Percentiles rank a stretch among this genome's conserved stretches.
phyloP scores from a whole-genome alignment of 176 grass and related monocot genomes.

The Chloris gayana region DNA sequence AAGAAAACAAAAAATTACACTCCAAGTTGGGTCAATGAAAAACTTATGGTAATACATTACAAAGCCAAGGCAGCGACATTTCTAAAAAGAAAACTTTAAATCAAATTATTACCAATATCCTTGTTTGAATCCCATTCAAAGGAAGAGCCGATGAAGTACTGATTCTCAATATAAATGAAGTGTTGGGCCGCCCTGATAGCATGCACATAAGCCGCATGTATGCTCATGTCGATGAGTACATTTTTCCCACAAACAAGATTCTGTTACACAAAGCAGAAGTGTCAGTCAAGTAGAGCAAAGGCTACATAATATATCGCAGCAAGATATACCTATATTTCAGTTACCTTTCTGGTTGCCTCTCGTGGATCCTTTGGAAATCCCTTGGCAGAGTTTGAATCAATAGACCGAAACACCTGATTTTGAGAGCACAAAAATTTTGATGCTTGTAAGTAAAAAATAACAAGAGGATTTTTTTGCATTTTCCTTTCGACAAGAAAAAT shows the following conservation, averaged over 20 bases:
- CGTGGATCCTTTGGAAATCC: constrained; percentile 90
- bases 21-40: constrained; percentile 5
- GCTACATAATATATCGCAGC: not conserved
- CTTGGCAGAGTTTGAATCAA: constrained; percentile 93
- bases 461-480: not conserved
- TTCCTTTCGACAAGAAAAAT: not conserved
- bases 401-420: constrained; percentile 80
- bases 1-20: not conserved
- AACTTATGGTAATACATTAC: not conserved
- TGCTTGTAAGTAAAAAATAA: constrained; percentile 18
- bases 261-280: constrained; percentile 49
- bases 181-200: constrained; percentile 89
- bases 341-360: constrained; percentile 73
- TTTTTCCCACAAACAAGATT: constrained; percentile 97
- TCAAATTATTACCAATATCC: constrained; percentile 60
- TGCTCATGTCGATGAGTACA: constrained; percentile 93
- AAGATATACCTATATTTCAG: constrained; percentile 27
- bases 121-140: constrained; percentile 96
- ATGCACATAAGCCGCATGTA: constrained; percentile 93
- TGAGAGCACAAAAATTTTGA: constrained; percentile 18
- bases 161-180: constrained; percentile 98
- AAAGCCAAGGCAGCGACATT: not conserved
- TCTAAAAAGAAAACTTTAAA: constrained; percentile 22
- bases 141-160: constrained; percentile 94
- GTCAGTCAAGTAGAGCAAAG: constrained; percentile 34